Evolutionary conservation across 371 early-diverging fungal species (phyloP).

Genomic region (Basidiobolus meristosporus): DNA sequence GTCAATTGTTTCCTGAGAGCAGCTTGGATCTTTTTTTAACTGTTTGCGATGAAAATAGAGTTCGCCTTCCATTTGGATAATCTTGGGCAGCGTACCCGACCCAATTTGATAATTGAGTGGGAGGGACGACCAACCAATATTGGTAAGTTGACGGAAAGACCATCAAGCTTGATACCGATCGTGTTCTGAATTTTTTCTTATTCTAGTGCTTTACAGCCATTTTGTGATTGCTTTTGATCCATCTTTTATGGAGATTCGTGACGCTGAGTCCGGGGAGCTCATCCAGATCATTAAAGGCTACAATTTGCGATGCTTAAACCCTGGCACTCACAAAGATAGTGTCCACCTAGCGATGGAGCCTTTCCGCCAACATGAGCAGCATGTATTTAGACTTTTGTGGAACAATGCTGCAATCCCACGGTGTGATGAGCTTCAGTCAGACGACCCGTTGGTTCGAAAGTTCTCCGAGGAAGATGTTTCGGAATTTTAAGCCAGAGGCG

Average conservation of each 20-base stretch:
- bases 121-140: constrained; percentile 50
- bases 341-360: no score
- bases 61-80: constrained; percentile 82
- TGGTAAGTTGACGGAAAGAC: no score
- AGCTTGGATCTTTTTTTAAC: no score
- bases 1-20: no score
- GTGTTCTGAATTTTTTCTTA: no score
- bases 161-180: no score
- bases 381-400: neutral
- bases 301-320: no score
- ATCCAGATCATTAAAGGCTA: constrained; percentile 22
- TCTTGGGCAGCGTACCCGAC: constrained; percentile 52
- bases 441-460: no score
- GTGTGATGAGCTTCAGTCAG: neutral
- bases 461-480: no score
- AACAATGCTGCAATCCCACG: constrained; percentile 1
- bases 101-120: constrained; percentile 59
- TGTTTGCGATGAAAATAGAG: constrained; percentile 7
- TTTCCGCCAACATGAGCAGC: no score
- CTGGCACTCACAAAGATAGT: no score
- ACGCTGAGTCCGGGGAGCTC: constrained; percentile 53
- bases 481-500: no score
- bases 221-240: constrained; percentile 78
- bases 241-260: constrained; percentile 71
- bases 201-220: constrained; percentile 56